These are phyloP conservation scores for Cryptosporidium felis DNA, from an alignment of 169 alveolate genomes.

Conservation along the genomic window DNA sequence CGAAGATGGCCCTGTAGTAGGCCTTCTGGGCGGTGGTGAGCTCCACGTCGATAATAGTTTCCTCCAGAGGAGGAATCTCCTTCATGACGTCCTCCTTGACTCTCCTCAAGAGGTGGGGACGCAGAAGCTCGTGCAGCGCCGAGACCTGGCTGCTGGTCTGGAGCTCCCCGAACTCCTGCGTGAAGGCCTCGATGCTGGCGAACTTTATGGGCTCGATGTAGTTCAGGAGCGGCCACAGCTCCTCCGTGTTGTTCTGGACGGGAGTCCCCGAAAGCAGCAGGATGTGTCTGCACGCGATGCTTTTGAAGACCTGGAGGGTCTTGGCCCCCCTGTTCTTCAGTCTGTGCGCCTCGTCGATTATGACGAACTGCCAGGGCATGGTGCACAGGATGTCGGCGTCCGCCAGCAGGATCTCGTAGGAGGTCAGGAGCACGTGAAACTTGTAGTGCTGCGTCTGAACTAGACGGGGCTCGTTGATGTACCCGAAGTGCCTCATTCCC, in stretches of 20 bases:
- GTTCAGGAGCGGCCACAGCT: constrained; percentile 87
- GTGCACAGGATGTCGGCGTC: constrained; percentile 83
- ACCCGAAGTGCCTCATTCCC: constrained; percentile 23
- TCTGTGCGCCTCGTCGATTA: constrained; percentile 92
- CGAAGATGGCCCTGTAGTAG: constrained; percentile 87
- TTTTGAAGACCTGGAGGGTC: constrained; percentile 81
- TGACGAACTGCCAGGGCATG: constrained; percentile 85
- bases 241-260: constrained; percentile 89
- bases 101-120: constrained; percentile 88
- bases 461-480: constrained; percentile 66
- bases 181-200: constrained; percentile 80
- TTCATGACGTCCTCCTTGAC: constrained; percentile 89
- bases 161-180: constrained; percentile 82
- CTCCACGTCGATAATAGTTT: constrained; percentile 91
- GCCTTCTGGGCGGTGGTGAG: constrained; percentile 86
- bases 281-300: constrained; percentile 86
- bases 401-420: constrained; percentile 86
- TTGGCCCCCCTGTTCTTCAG: constrained; percentile 89
- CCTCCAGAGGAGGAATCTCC: constrained; percentile 90
- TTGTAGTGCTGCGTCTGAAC: constrained; percentile 80
- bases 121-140: constrained; percentile 80
- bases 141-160: constrained; percentile 81
- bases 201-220: constrained; percentile 86
- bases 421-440: constrained; percentile 84
- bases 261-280: constrained; percentile 91